A percentile compares a stretch with the other conserved stretches of the same genome.
phyloP scores from a whole-genome alignment of 164 flowering plant genomes.

The Chloranthus sessilifolius region DNA sequence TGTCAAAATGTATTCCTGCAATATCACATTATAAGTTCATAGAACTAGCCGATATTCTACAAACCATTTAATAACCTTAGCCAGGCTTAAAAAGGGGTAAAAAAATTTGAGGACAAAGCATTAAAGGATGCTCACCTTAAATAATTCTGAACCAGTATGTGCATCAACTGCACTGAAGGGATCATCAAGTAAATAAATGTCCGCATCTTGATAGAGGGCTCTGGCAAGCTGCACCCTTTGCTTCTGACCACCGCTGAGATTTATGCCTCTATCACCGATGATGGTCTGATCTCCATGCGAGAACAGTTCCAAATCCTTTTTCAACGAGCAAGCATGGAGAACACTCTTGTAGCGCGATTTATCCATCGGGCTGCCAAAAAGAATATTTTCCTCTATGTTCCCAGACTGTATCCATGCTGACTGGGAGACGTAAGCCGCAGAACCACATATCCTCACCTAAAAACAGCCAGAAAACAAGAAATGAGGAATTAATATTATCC shows the following conservation, averaged over 20 bases:
- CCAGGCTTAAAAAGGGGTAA: no score
- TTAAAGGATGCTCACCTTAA: constrained; percentile 45
- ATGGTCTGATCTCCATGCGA: constrained; percentile 97
- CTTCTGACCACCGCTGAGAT: constrained; percentile 99
- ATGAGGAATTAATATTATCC: no score
- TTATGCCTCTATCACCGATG: constrained; percentile 98
- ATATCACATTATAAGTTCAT: constrained; percentile 11
- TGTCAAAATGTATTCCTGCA: constrained; percentile 91
- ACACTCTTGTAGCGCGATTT: constrained; percentile 82
- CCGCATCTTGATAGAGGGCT: constrained; percentile 98
- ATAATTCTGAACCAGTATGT: constrained; percentile 89
- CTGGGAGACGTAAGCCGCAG: constrained; percentile 94
- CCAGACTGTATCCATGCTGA: constrained; percentile 99
- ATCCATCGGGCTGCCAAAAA: constrained; percentile 92
- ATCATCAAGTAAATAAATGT: constrained; percentile 95
- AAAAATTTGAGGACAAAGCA: no score
- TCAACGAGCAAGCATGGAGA: constrained; percentile 80
- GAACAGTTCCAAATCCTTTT: constrained; percentile 86
- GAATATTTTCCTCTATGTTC: constrained; percentile 92
- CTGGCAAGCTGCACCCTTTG: constrained; percentile 98
- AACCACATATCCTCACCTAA: constrained; percentile 85
- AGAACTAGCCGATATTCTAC: no score
- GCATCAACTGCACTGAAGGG: constrained; percentile 99
- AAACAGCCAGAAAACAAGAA: constrained; percentile 5
- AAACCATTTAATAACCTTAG: constrained; percentile 10